Conservation (phyloP, 116 monocot genomes). For the Papilionanthe hybrid region DNA sequence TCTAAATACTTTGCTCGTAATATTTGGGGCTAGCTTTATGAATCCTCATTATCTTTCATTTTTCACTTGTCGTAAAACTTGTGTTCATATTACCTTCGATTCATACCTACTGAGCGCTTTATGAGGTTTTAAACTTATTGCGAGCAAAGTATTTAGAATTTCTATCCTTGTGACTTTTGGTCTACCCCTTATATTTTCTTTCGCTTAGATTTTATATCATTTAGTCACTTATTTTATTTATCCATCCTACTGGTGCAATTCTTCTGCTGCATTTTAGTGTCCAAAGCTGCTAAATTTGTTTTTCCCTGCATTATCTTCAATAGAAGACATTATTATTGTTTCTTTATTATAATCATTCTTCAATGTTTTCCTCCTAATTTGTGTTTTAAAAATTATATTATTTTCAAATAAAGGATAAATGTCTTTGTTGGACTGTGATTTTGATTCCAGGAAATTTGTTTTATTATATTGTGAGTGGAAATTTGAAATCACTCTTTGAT, state of each 20-base stretch:
- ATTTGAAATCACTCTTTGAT: too few species aligned
- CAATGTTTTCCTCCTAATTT: neutral
- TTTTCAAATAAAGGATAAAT: too few species aligned
- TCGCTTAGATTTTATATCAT: neutral
- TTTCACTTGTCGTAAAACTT: neutral
- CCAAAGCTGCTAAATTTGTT: neutral
- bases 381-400: too few species aligned
- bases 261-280: too few species aligned
- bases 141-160: neutral
- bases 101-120: neutral
- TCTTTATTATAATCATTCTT: neutral
- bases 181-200: neutral
- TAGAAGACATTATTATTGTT: neutral
- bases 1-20: too few species aligned
- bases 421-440: too few species aligned
- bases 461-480: too few species aligned
- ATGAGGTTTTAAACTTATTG: neutral
- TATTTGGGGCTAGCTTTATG: neutral
- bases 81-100: neutral
- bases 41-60: neutral
- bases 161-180: neutral
- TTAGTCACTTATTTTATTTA: neutral
- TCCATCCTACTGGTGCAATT: too few species aligned
- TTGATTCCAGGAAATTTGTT: too few species aligned
- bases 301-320: neutral